phyloP scores from a whole-genome alignment of 257 asterid genomes.

The Misopates orontium region DNA sequence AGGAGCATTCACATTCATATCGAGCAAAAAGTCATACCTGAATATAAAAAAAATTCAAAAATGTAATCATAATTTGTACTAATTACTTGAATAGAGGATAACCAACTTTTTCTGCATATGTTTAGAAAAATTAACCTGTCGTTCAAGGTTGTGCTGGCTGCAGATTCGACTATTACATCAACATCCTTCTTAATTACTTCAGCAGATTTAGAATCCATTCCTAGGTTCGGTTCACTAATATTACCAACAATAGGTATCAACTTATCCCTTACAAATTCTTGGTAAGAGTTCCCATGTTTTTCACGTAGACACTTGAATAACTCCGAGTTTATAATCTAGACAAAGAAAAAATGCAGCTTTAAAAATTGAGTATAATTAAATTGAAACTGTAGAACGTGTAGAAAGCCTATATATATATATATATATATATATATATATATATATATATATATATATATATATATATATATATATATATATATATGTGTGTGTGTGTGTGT shows the following conservation, averaged over 20 bases:
- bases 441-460: too few relatives aligned
- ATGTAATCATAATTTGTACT: neutral
- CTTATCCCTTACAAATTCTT: conserved; percentile 28
- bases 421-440: too few relatives aligned
- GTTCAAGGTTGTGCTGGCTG: conserved; percentile 41
- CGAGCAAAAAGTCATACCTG: conserved; percentile 49
- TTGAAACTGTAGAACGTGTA: neutral
- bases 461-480: too few relatives aligned
- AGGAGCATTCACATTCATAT: conserved; percentile 44
- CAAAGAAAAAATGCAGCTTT: too few relatives aligned
- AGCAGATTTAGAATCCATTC: conserved; percentile 30
- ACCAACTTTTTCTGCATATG: too few relatives aligned
- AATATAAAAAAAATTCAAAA: neutral
- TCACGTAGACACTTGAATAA: conserved; percentile 36
- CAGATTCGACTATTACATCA: conserved; percentile 39
- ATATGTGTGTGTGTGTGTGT: too few relatives aligned
- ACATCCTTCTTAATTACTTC: conserved; percentile 25
- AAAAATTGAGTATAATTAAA: neutral
- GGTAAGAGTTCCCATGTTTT: conserved; percentile 31
- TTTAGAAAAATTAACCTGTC: conserved; percentile 28
- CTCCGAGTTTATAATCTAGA: conserved; percentile 34
- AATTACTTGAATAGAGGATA: neutral
- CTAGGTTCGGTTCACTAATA: conserved; percentile 38
- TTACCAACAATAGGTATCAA: conserved; percentile 41
- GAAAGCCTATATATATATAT: neutral